Evolutionary conservation across 768 basidiomycete genomes (phyloP).

Genomic region (Boletus tomentosulus): DNA sequence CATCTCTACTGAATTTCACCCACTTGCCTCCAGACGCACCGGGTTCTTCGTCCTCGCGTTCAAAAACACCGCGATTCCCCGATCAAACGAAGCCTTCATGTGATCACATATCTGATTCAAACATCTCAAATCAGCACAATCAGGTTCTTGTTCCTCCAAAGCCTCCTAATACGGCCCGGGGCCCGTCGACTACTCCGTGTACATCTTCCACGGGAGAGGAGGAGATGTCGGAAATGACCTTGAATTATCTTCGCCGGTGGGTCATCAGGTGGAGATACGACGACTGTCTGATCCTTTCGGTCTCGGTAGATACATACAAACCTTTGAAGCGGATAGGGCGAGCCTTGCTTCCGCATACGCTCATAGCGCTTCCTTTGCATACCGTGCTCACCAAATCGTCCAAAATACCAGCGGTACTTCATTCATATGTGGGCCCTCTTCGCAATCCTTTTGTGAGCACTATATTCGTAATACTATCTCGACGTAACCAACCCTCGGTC

Average conservation of each 20-base stretch:
- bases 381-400: conserved; percentile 16
- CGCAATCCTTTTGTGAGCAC: conserved; percentile 16
- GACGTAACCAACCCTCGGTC: conserved; percentile 1
- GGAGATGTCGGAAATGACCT: conserved; percentile 27
- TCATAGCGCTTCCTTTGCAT: conserved; percentile 29
- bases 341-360: conserved; percentile 32
- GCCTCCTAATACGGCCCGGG: neutral
- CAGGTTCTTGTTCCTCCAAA: neutral
- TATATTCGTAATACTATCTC: neutral
- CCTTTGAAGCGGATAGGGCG: conserved; percentile 29
- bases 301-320: conserved; percentile 28
- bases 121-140: neutral
- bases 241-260: conserved; percentile 29
- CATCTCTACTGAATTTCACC: neutral
- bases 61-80: neutral
- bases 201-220: conserved; percentile 15
- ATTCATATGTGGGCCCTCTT: conserved; percentile 1
- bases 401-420: neutral
- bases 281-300: conserved; percentile 1
- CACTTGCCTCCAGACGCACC: neutral
- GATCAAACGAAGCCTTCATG: conserved; percentile 2
- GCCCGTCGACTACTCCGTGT: neutral
- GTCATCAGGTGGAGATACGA: conserved; percentile 1
- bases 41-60: neutral
- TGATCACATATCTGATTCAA: neutral